Percentiles rank a stretch among this genome's conserved stretches.
Evolutionary conservation across 1,139 yeast species (phyloP).

Genomic region (Diutina scorzettiae): DNA sequence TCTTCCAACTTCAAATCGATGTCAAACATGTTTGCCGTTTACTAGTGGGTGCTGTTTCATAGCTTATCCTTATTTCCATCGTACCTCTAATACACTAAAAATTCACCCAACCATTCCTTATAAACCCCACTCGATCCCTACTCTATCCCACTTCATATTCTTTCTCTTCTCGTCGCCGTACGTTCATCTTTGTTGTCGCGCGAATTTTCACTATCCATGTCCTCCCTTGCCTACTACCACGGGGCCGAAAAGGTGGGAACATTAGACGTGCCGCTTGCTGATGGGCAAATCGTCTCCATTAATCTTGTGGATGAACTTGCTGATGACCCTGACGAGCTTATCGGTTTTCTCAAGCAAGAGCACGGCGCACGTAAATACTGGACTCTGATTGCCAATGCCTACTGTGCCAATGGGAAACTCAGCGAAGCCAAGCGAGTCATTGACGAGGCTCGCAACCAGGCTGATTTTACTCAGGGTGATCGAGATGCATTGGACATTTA

Average conservation of each 20-base stretch:
- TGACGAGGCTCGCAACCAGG: background rate
- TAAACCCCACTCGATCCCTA: too few species aligned
- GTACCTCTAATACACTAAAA: too few species aligned
- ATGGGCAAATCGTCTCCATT: conserved; percentile 52
- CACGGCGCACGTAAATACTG: conserved; percentile 67
- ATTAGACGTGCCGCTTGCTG: conserved; percentile 57
- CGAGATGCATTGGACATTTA: background rate
- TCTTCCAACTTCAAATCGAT: too few species aligned
- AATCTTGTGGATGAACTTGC: conserved; percentile 50
- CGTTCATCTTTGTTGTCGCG: background rate
- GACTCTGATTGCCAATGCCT: conserved; percentile 76
- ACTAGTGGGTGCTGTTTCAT: too few species aligned
- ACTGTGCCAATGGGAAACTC: conserved; percentile 47
- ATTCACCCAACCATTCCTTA: too few species aligned
- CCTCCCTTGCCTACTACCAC: conserved; percentile 23
- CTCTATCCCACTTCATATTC: background rate
- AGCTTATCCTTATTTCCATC: too few species aligned
- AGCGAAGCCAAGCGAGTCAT: conserved; percentile 37
- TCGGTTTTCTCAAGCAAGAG: conserved; percentile 68
- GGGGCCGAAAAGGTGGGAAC: conserved; percentile 21
- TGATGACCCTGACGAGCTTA: conserved; percentile 77
- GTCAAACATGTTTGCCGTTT: too few species aligned
- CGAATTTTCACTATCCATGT: conserved; percentile 14
- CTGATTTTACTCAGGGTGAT: background rate
- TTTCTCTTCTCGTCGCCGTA: background rate